Evolutionary conservation across 441 rosid genomes (phyloP), one percentile per base, ranked within the genome.

Genomic region (Syzygium syzygioides): DNA sequence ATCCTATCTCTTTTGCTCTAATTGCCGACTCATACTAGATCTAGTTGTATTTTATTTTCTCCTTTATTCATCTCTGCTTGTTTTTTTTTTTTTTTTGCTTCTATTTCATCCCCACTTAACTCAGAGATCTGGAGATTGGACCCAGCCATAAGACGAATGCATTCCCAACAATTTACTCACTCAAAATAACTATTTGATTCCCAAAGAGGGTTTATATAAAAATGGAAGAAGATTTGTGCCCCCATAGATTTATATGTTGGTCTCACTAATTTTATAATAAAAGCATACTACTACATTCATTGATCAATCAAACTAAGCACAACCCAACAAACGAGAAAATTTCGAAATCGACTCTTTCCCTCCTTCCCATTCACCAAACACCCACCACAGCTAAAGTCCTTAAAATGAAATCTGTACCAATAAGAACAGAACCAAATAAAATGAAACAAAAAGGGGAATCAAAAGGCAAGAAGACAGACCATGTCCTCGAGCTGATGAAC

Each of bases 401-500:
- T 10, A 19, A 71, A 20, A 71, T 45, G 17, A 71, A 37, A 71
- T 37, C 50, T 3, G 48, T 41, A 41, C 25, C 53, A 25, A 88
- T 66, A 85, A 52, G 48, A 52, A 85, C 62, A 66, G 34, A 66
- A 26, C 28, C 18, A 68, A 20, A 23, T 23, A 26, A 84, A 41
- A 89, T 79, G 34, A 20, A 71, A 52, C 25, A 56, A 37, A 48
- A 28, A 18, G 45, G 68, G 45, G 52, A 64, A 32, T 19, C 25
- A 15, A 28, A 90, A 45, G 89, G 56, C 54, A 52, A 59, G 84
- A 48, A 62, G 79, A 87, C 59, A 87, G 80, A 79, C 98, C 98
- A 95, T 90, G 93, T 94, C 98, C 84, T 96, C 97, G 14, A 98
- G 97, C 94, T 98, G 95, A 89, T 86, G 87, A 89, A 93, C 86